These are phyloP conservation scores for Cyathus striatus DNA, from an alignment of 768 basidiomycete species.

Conservation along the genomic window DNA sequence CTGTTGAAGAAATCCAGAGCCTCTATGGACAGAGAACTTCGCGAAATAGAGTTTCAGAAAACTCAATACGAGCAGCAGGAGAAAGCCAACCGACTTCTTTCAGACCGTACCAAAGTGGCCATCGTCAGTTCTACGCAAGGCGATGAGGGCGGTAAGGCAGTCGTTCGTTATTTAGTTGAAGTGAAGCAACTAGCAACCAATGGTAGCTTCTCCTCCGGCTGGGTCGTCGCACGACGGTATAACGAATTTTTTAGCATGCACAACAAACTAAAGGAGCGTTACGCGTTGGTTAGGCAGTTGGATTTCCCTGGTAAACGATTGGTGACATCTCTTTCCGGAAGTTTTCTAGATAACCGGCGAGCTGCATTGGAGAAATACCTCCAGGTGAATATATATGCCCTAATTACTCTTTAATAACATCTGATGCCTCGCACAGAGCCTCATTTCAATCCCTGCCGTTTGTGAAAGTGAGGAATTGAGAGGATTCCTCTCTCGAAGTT, in stretches of 20 bases:
- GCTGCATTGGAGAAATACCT: slow-evolving; percentile 83
- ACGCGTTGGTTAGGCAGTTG: slow-evolving; percentile 56
- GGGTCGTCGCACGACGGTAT: slow-evolving; percentile 91
- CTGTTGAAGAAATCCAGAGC: slow-evolving; percentile 80
- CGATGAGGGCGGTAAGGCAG: slow-evolving; percentile 83
- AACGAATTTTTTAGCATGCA: slow-evolving; percentile 94
- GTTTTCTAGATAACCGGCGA: slow-evolving; percentile 79
- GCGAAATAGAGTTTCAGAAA: slow-evolving; percentile 85
- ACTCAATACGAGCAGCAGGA: slow-evolving; percentile 94
- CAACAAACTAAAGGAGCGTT: slow-evolving; percentile 76
- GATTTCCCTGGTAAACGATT: slow-evolving; percentile 95
- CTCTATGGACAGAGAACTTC: slow-evolving; percentile 75
- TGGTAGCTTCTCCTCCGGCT: slow-evolving; percentile 76
- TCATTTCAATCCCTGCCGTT: slow-evolving; percentile 67
- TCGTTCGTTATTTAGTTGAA: slow-evolving; percentile 89
- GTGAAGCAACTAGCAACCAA: slow-evolving; percentile 84
- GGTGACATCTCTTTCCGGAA: slow-evolving; percentile 81
- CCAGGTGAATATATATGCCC: slow-evolving; percentile 61
- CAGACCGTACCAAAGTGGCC: slow-evolving; percentile 77
- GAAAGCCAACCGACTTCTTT: slow-evolving; percentile 79
- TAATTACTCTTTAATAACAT: too few relatives aligned
- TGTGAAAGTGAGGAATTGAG: slow-evolving; percentile 82
- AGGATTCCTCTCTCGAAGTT: slow-evolving; percentile 82
- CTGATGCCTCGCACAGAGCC: too few relatives aligned
- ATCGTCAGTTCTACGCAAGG: slow-evolving; percentile 81